Percentiles rank a stretch among this genome's conserved stretches.
These are phyloP conservation scores for Mycena kentingensis DNA, from an alignment of 768 basidiomycete species.

Conservation along the genomic window DNA sequence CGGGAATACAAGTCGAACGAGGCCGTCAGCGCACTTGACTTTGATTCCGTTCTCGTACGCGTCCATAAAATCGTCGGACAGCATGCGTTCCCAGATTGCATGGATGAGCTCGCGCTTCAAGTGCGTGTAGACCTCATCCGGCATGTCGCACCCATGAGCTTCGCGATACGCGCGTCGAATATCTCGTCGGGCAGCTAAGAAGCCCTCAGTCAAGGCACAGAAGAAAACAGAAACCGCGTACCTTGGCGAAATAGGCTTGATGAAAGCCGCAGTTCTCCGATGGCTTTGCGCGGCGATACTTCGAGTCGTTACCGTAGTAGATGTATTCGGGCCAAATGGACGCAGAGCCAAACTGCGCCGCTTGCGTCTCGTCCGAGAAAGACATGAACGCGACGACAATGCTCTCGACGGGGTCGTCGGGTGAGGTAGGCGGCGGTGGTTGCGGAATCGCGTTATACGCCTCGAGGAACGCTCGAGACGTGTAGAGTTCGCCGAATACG, in stretches of 20 bases:
- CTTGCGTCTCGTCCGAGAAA: neutral
- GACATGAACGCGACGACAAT: neutral
- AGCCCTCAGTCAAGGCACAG: no score
- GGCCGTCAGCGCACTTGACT: slow-evolving; percentile 28
- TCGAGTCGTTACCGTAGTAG: neutral
- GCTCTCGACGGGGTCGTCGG: neutral
- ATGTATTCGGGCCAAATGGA: neutral
- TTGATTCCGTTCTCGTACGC: slow-evolving; percentile 29
- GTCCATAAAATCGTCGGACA: slow-evolving; percentile 27
- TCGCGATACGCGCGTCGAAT: neutral
- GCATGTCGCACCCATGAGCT: neutral
- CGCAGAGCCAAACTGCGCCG: neutral
- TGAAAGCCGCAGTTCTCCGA: neutral
- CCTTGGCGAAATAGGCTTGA: neutral
- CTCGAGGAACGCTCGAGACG: neutral
- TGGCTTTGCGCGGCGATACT: neutral
- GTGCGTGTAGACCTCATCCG: slow-evolving; percentile 8
- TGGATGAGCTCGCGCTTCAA: slow-evolving; percentile 33
- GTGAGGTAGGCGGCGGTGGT: neutral
- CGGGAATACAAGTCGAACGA: slow-evolving; percentile 26
- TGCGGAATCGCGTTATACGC: neutral
- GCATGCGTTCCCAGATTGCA: slow-evolving; percentile 26
- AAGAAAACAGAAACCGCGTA: no score
- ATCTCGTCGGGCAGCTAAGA: neutral
- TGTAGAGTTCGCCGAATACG: neutral